Conservation (phyloP, 768 basidiomycete species). For the Russula olivacea region DNA sequence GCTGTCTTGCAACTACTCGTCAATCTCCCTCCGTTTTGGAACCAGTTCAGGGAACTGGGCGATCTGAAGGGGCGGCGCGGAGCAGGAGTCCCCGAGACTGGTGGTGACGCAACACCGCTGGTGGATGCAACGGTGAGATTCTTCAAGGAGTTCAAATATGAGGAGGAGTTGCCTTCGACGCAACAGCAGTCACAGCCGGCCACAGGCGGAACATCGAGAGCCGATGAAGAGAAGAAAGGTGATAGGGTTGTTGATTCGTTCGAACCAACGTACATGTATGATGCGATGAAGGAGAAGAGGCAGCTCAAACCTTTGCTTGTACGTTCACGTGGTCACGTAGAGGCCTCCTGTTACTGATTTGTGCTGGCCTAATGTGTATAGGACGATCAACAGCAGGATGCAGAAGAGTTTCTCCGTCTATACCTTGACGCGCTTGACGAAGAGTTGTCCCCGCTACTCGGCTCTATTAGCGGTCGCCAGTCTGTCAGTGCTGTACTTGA, state of each 20-base stretch:
- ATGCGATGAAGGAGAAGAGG: conserved; percentile 90
- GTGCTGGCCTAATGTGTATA: conserved; percentile 1
- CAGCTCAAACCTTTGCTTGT: conserved; percentile 90
- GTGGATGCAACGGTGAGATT: conserved; percentile 68
- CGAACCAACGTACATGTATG: conserved; percentile 79
- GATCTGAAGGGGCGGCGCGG: conserved; percentile 36
- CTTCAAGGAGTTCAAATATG: conserved; percentile 69
- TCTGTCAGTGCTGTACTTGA: too few relatives aligned
- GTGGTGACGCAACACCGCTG: conserved; percentile 42
- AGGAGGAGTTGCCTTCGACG: conserved; percentile 27
- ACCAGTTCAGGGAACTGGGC: conserved; percentile 67
- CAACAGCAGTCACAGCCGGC: conserved; percentile 6
- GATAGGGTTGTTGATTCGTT: conserved; percentile 60
- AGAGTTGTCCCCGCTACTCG: too few relatives aligned
- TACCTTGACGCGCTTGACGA: too few relatives aligned
- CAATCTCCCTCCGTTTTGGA: conserved; percentile 80
- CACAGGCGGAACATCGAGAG: conserved; percentile 35
- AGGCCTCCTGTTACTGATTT: background rate
- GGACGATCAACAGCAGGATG: too few relatives aligned
- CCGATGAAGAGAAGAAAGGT: conserved; percentile 40
- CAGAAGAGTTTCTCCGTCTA: too few relatives aligned
- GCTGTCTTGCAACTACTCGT: conserved; percentile 86
- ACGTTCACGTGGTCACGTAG: conserved; percentile 29
- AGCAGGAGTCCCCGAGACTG: conserved; percentile 30
- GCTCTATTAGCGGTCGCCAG: too few relatives aligned